Evolutionary conservation across 2,329 filamentous ascomycete genomes (phyloP), one percentile per base, ranked within the genome.

Genomic region (Neofusicoccum cordaticola): DNA sequence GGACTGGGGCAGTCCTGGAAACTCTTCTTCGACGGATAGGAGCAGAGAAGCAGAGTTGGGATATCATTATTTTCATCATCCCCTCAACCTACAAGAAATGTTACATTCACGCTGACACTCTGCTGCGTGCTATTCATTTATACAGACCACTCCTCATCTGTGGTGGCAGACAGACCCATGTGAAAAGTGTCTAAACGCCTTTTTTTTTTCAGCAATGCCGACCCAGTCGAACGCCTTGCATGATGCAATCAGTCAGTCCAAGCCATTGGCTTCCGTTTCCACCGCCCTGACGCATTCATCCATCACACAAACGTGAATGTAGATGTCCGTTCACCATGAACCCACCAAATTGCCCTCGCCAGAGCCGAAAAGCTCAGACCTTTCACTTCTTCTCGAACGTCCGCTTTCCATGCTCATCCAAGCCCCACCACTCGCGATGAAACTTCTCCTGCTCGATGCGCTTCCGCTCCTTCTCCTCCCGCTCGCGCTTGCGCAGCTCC

Each of bases 401-500:
- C 62, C 67, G 66, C 62, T 69, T 69, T 19, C 78, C 78, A 8
- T 68, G 19, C 65, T 80, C 78, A 67, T 80, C 78, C 66, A 80
- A 60, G 60, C 74, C 80, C 82, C 82, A 84, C 81, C 81, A 84
- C 69, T 84, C 81, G 68, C 78, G 75, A 70, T 83, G 81, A 61
- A 81, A 80, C 69, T 76, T 77, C 71, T 81, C 78, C 66, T 78
- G 74, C 69, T 79, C 72, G 66, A 71, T 69, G 67, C 79, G 77
- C 70, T 77, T 76, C 66, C 72, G 69, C 68, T 80, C 81, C 67
- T 81, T 79, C 67, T 84, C 83, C 77, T 92, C 88, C 42, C 88
- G 81, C 77, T 90, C 87, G 65, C 81, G 81, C 71, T 88, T 85
- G 64, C 93, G 84, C 79, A 92, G 86, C 70, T 91, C 83, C 60